phyloP scores from a whole-genome alignment of 176 grass and related monocot genomes.

The Oryza australiensis region DNA sequence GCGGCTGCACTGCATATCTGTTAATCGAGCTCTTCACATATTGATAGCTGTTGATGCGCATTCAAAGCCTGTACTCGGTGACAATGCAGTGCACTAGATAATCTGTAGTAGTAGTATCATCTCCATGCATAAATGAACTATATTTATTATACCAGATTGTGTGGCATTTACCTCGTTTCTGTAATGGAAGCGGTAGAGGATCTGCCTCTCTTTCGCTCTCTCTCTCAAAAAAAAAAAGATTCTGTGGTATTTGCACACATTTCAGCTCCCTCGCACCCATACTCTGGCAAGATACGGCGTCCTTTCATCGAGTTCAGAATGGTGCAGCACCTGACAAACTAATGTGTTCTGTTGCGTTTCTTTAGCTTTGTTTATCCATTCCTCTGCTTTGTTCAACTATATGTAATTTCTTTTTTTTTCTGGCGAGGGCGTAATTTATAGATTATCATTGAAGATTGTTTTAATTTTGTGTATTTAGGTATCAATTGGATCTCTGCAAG shows the following conservation, averaged over 20 bases:
- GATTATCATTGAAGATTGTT: background rate
- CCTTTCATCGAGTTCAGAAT: background rate
- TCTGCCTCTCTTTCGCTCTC: too few relatives aligned
- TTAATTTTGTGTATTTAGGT: slow-evolving; percentile 45
- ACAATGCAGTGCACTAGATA: background rate
- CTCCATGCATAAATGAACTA: slow-evolving; percentile 23
- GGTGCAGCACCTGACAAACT: background rate
- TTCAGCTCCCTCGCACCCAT: background rate
- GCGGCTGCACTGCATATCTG: background rate
- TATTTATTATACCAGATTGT: slow-evolving; percentile 26
- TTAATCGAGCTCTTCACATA: background rate
- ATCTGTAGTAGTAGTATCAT: background rate
- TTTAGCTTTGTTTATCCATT: slow-evolving; percentile 8
- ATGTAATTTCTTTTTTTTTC: too few relatives aligned
- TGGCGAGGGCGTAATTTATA: background rate
- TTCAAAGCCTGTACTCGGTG: slow-evolving; percentile 9
- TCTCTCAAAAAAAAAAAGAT: background rate
- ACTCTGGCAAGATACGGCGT: background rate
- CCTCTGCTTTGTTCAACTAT: background rate
- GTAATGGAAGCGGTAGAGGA: too few relatives aligned
- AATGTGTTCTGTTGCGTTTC: background rate
- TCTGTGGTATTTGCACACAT: slow-evolving; percentile 2
- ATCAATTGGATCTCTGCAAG: slow-evolving; percentile 83
- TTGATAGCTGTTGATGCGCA: slow-evolving; percentile 22
- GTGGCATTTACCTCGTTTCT: background rate